Percentiles rank a stretch among this genome's conserved stretches.
phyloP scores from a whole-genome alignment of 768 basidiomycete species.

The Panaeolus papilionaceus region DNA sequence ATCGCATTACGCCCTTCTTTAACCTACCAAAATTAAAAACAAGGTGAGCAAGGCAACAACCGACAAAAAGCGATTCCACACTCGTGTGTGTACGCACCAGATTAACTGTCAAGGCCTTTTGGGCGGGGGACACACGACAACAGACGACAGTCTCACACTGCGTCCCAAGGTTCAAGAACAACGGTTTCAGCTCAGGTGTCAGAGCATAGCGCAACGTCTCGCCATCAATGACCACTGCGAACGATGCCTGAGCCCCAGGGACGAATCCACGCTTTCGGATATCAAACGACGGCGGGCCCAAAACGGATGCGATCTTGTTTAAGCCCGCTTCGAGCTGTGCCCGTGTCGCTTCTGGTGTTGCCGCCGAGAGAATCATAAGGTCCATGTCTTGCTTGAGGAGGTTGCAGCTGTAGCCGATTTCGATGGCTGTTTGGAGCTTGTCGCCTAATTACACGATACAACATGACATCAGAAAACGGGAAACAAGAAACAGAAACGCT shows the following conservation, averaged over 20 bases:
- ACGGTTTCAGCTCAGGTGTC: conserved; percentile 72
- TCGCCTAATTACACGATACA: conserved; percentile 60
- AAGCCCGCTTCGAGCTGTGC: conserved; percentile 90
- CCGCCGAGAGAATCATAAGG: conserved; percentile 94
- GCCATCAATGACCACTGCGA: conserved; percentile 96
- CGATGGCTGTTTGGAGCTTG: conserved; percentile 97
- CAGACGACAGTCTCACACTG: conserved; percentile 99
- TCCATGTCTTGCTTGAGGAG: conserved; percentile 95
- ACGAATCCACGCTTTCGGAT: conserved; percentile 70
- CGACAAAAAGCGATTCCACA: not conserved
- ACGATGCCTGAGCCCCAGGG: conserved; percentile 69
- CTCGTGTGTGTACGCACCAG: conserved; percentile 56
- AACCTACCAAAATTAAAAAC: conserved; percentile 54
- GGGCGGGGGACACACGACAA: conserved; percentile 96
- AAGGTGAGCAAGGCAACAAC: conserved; percentile 19
- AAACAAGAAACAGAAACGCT: conserved; percentile 3
- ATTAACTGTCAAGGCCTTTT: conserved; percentile 97
- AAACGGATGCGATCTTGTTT: conserved; percentile 91
- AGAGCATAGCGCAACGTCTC: conserved; percentile 89
- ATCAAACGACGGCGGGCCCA: conserved; percentile 76
- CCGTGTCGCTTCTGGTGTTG: conserved; percentile 74
- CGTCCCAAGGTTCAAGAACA: conserved; percentile 92
- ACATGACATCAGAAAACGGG: not conserved
- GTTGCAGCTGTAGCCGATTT: conserved; percentile 97
- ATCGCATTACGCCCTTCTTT: conserved; percentile 96